Conservation (phyloP, 2,329 filamentous ascomycete genomes). For the Leptosphaerulina australis region DNA sequence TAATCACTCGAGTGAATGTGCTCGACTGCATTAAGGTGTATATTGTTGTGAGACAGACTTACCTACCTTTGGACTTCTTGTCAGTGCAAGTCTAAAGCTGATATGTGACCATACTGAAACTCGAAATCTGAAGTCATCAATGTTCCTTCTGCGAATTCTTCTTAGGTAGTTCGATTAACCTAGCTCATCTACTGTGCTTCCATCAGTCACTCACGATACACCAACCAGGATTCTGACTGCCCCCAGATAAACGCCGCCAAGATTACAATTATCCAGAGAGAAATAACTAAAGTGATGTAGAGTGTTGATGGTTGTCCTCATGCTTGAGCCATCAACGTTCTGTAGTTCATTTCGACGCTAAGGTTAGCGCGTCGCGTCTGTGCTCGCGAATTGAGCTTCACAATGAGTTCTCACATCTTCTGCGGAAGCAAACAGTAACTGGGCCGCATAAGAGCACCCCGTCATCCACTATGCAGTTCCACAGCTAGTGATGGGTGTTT, state of each 20-base stretch:
- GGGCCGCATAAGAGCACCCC: neutral
- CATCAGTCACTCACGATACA: too few relatives aligned
- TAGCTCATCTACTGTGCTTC: too few relatives aligned
- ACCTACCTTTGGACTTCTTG: too few relatives aligned
- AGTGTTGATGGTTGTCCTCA: neutral
- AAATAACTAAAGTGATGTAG: neutral
- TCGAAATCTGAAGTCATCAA: too few relatives aligned
- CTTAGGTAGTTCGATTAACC: too few relatives aligned
- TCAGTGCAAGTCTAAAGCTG: too few relatives aligned
- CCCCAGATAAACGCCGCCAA: too few relatives aligned
- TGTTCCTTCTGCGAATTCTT: too few relatives aligned
- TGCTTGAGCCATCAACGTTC: neutral
- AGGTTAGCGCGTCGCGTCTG: neutral
- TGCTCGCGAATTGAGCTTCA: slow-evolving; percentile 5
- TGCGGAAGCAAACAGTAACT: neutral
- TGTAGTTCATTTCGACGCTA: neutral
- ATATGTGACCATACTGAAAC: too few relatives aligned
- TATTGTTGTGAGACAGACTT: too few relatives aligned
- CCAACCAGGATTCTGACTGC: too few relatives aligned
- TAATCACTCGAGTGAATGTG: neutral
- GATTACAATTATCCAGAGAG: too few relatives aligned
- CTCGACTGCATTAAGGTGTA: neutral
- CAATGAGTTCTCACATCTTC: slow-evolving; percentile 1
- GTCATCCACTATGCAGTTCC: neutral
- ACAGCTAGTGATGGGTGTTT: slow-evolving; percentile 21